Evolutionary conservation across 2,329 filamentous ascomycete genomes (phyloP), one percentile per base, ranked within the genome.

Genomic region (Neonectria magnoliae): DNA sequence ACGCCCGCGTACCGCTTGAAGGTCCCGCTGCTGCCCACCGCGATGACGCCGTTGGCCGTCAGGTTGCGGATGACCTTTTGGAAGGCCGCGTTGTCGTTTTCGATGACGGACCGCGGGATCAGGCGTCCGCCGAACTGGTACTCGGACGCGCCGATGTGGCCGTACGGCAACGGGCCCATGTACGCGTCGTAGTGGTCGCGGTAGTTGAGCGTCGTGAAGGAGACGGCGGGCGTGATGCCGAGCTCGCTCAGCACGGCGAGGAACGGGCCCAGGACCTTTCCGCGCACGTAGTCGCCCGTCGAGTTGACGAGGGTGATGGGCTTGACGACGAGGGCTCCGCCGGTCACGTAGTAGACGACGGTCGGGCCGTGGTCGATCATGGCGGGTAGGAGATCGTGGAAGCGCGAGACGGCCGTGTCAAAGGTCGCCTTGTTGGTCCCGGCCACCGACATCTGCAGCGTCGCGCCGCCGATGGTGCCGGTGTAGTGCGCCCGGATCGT

Each of bases 401-500:
- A 76, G 47, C 64, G 65, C 50, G 60, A 25, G 2, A 73, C 47
- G 4, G 69, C 71, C 16, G 27, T 48, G 68, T 27, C 64, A 64
- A 72, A 75, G 16, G 51, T 65, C 3, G 69, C 66, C 2, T 67
- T 48, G 1, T 55, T 62, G 7, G 54, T 67, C 2, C 52, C 41
- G 2, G 68, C 45, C 0, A 62, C 41, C 0, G 62, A 60, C 4
- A 74, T 16, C 11, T 63, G 57, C 11, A 74, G 41, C 5, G 81
- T 76, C 1, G 75, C 76, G 5, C 78, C 78, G 25, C 73, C 72
- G 31, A 77, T 73, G 27, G 75, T 74, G 36, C 7, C 74, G 60
- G 84, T 81, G 0, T 79, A 76, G 72, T 88, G 80, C 1, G 83
- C 81, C 65, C 84, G 85, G 44, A 84, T 78, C 0, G 85, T 89